These are phyloP conservation scores for Populus hybrid DNA, from an alignment of 441 rosid genomes.

Conservation along the genomic window DNA sequence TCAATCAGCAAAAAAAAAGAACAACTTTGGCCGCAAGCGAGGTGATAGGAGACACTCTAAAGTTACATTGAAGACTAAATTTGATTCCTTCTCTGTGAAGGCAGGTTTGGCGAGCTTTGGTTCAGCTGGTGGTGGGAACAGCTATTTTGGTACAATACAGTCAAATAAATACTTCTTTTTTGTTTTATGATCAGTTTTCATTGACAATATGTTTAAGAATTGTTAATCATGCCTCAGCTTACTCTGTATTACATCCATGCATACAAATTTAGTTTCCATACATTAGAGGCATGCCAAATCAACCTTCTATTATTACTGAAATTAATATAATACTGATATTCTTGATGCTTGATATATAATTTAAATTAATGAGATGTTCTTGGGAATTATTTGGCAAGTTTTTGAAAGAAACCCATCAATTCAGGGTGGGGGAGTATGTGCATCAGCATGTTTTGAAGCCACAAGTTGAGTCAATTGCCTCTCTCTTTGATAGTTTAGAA, in stretches of 20 bases:
- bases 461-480: background rate
- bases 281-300: background rate
- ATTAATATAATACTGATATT: too few relatives aligned
- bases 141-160: conserved; percentile 55
- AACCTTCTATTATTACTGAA: background rate
- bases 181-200: background rate
- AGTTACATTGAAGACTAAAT: conserved; percentile 44
- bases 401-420: background rate
- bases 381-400: background rate
- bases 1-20: conserved; percentile 55
- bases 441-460: background rate
- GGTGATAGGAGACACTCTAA: conserved; percentile 66
- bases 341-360: background rate
- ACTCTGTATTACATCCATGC: background rate
- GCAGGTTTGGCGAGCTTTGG: conserved; percentile 43
- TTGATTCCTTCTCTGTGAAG: conserved; percentile 41
- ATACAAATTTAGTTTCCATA: background rate
- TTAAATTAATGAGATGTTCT: background rate
- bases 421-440: background rate
- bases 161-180: background rate
- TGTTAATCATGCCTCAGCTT: background rate
- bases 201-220: background rate
- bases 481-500: background rate
- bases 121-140: conserved; percentile 57
- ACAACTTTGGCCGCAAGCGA: conserved; percentile 47